These are phyloP conservation scores for Xylaria curta DNA, from an alignment of 495 filamentous ascomycete genomes.

Conservation along the genomic window DNA sequence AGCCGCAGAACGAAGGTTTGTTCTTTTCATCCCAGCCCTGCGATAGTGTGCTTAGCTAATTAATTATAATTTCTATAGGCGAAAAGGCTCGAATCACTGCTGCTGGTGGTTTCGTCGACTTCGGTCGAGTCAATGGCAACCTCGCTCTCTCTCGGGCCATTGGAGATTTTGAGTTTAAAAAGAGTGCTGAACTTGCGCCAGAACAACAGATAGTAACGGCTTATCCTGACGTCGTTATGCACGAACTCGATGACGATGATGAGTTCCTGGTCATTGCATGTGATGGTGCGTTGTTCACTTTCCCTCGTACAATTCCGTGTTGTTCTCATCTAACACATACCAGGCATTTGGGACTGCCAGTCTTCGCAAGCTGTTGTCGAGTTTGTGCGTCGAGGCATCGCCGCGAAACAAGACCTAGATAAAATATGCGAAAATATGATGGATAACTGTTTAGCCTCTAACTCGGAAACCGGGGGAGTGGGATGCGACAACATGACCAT, in stretches of 20 bases:
- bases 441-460: slow-evolving; percentile 97
- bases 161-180: slow-evolving; percentile 99
- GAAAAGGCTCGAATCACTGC: slow-evolving; percentile 96
- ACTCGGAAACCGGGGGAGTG: slow-evolving; percentile 96
- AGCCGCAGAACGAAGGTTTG: slow-evolving; percentile 95
- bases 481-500: slow-evolving; percentile 99
- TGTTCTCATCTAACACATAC: slow-evolving; percentile 39
- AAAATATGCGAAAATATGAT: slow-evolving; percentile 99
- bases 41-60: slow-evolving; percentile 3
- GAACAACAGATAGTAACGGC: slow-evolving; percentile 98
- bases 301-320: neutral
- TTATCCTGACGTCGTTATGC: slow-evolving; percentile 88
- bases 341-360: slow-evolving; percentile 99
- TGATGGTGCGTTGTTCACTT: slow-evolving; percentile 68
- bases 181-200: slow-evolving; percentile 92
- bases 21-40: slow-evolving; percentile 16
- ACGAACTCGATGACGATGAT: slow-evolving; percentile 90
- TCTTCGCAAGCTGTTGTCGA: slow-evolving; percentile 97
- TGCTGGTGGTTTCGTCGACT: slow-evolving; percentile 97
- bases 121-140: slow-evolving; percentile 97
- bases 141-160: slow-evolving; percentile 97
- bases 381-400: slow-evolving; percentile 94
- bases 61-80: slow-evolving; percentile 58
- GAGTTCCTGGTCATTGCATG: slow-evolving; percentile 97
- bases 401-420: slow-evolving; percentile 89